Conservation (phyloP, 2,329 filamentous ascomycete genomes). For the Dichotomopilus funicola region DNA sequence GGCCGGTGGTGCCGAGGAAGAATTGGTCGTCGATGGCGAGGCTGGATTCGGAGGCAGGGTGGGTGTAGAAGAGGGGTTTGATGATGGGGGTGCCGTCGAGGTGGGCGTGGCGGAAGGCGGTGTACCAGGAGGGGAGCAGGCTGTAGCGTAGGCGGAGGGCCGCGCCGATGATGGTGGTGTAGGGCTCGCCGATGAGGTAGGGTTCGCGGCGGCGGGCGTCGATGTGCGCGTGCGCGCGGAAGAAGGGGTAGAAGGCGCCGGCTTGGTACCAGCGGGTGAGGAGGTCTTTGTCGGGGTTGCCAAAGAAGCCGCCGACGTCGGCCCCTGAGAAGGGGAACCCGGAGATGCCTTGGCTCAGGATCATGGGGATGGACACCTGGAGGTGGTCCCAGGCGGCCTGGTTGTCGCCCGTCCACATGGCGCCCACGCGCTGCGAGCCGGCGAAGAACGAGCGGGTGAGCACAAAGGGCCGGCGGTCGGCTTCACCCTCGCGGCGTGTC, state of each 20-base stretch:
- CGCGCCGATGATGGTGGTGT: conserved; percentile 78
- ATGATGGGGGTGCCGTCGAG: conserved; percentile 79
- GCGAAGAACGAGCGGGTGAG: conserved; percentile 90
- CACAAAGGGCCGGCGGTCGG: conserved; percentile 73
- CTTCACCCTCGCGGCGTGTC: conserved; percentile 78
- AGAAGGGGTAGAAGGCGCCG: conserved; percentile 95
- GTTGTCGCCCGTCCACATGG: conserved; percentile 99
- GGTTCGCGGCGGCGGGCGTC: conserved; percentile 92
- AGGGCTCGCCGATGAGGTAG: conserved; percentile 78
- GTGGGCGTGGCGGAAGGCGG: conserved; percentile 86
- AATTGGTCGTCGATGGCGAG: conserved; percentile 89
- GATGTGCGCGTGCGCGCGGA: conserved; percentile 95
- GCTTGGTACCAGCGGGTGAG: conserved; percentile 94
- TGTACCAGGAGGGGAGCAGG: conserved; percentile 91
- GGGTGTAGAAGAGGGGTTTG: conserved; percentile 86
- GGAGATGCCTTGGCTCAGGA: conserved; percentile 83
- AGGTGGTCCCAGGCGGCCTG: conserved; percentile 89
- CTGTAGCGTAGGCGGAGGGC: conserved; percentile 84
- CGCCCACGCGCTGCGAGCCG: conserved; percentile 80
- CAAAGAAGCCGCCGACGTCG: conserved; percentile 96
- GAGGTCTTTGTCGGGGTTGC: conserved; percentile 88
- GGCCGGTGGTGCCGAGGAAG: conserved; percentile 79
- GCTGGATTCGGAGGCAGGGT: conserved; percentile 78
- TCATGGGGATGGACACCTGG: conserved; percentile 85
- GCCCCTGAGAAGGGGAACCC: conserved; percentile 93